A percentile compares a stretch with the other conserved stretches of the same genome.
Conservation (phyloP, 768 basidiomycete genomes). For the Gymnopilus dilepis region DNA sequence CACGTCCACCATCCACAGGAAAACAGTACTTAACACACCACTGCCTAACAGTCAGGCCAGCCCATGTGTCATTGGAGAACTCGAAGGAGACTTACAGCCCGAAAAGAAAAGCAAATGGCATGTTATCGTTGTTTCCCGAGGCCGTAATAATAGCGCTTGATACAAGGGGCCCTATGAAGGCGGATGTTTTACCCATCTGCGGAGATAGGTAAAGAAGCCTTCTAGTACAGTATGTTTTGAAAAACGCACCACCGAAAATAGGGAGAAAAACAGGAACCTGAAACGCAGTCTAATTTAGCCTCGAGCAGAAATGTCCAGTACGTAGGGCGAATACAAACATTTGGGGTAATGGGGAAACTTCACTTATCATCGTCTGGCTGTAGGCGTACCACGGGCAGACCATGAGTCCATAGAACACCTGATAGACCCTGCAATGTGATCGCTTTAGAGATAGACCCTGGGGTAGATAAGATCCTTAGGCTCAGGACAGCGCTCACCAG, state of each 20-base stretch:
- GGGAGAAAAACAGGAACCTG: conserved; percentile 76
- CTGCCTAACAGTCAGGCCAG: conserved; percentile 34
- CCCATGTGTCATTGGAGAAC: neutral
- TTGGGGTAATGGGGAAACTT: conserved; percentile 74
- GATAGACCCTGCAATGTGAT: conserved; percentile 57
- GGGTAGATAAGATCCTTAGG: conserved; percentile 3
- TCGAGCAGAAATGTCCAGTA: neutral
- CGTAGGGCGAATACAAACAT: conserved; percentile 51
- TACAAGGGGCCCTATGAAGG: conserved; percentile 78
- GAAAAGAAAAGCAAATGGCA: conserved; percentile 79
- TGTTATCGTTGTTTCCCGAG: conserved; percentile 70
- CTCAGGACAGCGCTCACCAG: conserved; percentile 47
- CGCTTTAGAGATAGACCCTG: neutral
- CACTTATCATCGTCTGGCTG: conserved; percentile 84
- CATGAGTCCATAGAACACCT: conserved; percentile 73
- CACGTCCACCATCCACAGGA: conserved; percentile 67
- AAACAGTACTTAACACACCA: conserved; percentile 56
- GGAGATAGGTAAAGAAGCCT: neutral
- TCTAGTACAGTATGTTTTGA: neutral
- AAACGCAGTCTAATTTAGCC: conserved; percentile 15
- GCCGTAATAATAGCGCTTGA: conserved; percentile 77
- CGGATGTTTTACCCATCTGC: conserved; percentile 75
- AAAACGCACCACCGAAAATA: conserved; percentile 65
- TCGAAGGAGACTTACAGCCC: conserved; percentile 52
- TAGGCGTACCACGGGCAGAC: conserved; percentile 85